Conservation (phyloP, 2,329 filamentous ascomycete genomes). For the Fusarium metavorans region DNA sequence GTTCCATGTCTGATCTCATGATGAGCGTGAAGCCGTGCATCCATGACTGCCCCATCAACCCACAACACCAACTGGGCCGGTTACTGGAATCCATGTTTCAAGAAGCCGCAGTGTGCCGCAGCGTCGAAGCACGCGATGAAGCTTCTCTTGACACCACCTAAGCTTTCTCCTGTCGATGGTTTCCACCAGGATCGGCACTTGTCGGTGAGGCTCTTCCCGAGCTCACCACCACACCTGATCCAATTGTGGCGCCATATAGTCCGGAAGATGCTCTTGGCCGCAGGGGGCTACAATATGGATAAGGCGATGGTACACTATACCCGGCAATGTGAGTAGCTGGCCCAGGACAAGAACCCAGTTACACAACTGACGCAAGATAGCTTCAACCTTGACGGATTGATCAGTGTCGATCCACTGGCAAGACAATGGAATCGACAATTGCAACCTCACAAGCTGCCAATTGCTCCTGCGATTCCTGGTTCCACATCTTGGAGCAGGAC, state of each 20-base stretch:
- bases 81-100: slow-evolving; percentile 5
- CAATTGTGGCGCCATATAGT: slow-evolving; percentile 12
- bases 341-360: not conserved
- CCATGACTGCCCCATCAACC: slow-evolving; percentile 4
- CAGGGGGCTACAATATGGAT: not conserved
- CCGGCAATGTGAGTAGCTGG: slow-evolving; percentile 1
- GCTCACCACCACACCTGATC: slow-evolving; percentile 19
- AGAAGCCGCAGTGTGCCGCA: slow-evolving; percentile 8
- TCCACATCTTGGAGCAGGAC: not conserved
- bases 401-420: slow-evolving; percentile 10
- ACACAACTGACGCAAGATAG: slow-evolving; percentile 12
- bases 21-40: not conserved
- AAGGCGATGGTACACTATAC: not conserved
- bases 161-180: not conserved
- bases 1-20: slow-evolving; percentile 9
- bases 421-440: slow-evolving; percentile 4
- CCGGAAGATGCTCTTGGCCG: not conserved
- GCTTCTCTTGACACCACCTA: not conserved
- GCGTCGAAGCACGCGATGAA: not conserved
- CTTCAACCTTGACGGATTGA: not conserved
- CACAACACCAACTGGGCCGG: not conserved
- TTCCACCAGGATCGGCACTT: slow-evolving; percentile 11
- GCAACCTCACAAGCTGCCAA: not conserved
- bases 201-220: slow-evolving; percentile 20
- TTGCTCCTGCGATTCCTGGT: not conserved